Base-by-base conservation (phyloP, 2,329 filamentous ascomycete genomes). In the Hirsutella minnesotensis region DNA sequence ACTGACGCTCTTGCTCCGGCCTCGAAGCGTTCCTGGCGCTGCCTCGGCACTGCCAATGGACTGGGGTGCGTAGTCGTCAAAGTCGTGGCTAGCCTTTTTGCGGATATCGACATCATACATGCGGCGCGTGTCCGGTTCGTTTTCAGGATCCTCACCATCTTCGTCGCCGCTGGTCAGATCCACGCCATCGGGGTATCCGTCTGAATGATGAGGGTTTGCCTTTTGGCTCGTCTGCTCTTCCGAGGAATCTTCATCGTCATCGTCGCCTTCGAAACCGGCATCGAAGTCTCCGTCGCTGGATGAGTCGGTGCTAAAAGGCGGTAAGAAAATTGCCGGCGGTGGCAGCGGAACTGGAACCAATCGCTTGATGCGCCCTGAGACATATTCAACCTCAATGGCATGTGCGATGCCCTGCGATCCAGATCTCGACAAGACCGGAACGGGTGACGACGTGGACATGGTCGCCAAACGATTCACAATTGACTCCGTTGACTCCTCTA, bases 321-420 rank as follows among this genome's bases (percentile, higher is more conserved):
- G 67, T 49, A 70, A 69, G 53, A 72, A 77, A 45, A 70, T 69
- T 3, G 67, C 64, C 0, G 74, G 70, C 0, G 72, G 72, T 0
- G 74, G 74, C 0, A 78, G 61, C 1, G 70, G 57, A 0, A 68
- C 62, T 0, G 74, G 72, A 0, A 64, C 57, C 8, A 75, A 55
- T 12, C 59, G 63, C 44, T 62, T 66, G 40, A 72, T 57, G 7
- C 58, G 60, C 3, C 60, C 61, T 0, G 62, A 60, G 0, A 70
- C 42, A 40, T 77, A 76, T 40, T 70, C 58, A 18, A 75, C 70
- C 19, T 64, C 56, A 2, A 75, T 44, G 0, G 47, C 34, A 1
- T 51, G 39, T 1, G 33, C 41, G 5, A 30, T 36, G 12, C 36
- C 40, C 4, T 41, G 37, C 1, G 45, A 39, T 0, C 46, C 15